phyloP scores from a whole-genome alignment of 83 land plant genomes.

The Isoetes engelmannii region DNA sequence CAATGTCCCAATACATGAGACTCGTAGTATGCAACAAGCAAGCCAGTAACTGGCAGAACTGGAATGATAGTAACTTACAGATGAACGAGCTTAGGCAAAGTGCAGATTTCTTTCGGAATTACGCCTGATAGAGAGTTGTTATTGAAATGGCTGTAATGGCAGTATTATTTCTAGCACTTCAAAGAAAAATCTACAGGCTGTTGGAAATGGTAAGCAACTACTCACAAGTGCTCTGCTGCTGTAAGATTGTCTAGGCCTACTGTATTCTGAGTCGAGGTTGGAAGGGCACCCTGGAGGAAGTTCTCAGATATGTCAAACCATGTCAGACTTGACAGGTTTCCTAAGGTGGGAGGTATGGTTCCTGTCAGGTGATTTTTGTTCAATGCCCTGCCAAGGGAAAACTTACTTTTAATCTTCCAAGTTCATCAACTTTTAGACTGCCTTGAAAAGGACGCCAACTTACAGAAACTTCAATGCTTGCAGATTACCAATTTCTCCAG shows the following conservation, averaged over 20 bases:
- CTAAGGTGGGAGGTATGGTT: not conserved
- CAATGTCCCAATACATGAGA: not conserved
- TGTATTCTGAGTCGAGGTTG: not conserved
- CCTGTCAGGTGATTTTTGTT: conserved; percentile 3
- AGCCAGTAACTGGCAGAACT: not conserved
- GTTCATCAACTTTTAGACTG: not conserved
- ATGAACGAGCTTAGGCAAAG: not conserved
- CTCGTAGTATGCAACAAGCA: not conserved
- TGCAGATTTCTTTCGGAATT: not conserved
- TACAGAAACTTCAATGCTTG: not conserved
- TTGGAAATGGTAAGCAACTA: not conserved
- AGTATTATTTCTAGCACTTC: not conserved
- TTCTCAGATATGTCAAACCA: conserved; percentile 1
- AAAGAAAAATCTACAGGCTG: not conserved
- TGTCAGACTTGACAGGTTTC: not conserved
- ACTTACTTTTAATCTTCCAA: not conserved
- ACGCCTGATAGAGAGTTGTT: not conserved
- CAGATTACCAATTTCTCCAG: not conserved
- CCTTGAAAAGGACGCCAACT: not conserved
- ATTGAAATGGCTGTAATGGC: not conserved
- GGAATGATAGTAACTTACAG: not conserved
- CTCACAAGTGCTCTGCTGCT: not conserved
- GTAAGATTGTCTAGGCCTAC: not conserved
- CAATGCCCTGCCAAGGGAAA: not conserved
- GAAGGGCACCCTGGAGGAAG: not conserved